Percentiles rank a stretch among this genome's conserved stretches.
These are phyloP conservation scores for Rutstroemia sp. DNA, from an alignment of 2,329 filamentous ascomycete species.

Conservation along the genomic window DNA sequence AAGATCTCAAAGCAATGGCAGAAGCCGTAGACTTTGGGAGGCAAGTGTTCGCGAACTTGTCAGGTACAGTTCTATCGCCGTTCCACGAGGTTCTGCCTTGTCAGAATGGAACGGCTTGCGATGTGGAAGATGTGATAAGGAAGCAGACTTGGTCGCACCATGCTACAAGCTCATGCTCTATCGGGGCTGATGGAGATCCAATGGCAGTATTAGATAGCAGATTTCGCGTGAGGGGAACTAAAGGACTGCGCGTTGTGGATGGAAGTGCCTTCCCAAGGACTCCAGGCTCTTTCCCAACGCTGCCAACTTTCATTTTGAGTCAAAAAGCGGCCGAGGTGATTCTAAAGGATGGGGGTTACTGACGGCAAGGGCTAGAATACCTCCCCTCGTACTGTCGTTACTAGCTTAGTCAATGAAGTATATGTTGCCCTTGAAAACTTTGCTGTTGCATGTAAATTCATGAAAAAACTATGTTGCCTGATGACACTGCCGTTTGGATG, in stretches of 20 bases:
- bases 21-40: conserved; percentile 14
- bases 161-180: conserved; percentile 44
- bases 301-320: conserved; percentile 46
- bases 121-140: conserved; percentile 40
- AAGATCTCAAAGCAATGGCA: conserved; percentile 11
- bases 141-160: conserved; percentile 50
- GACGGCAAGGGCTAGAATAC: too few relatives aligned
- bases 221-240: conserved; percentile 29
- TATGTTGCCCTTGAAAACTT: too few relatives aligned
- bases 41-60: conserved; percentile 29
- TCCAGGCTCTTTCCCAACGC: conserved; percentile 42
- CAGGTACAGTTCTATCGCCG: conserved; percentile 28
- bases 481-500: too few relatives aligned
- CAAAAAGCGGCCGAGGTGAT: conserved; percentile 43
- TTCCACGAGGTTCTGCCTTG: conserved; percentile 39
- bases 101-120: conserved; percentile 27
- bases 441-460: too few relatives aligned
- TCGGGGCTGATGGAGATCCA: conserved; percentile 40
- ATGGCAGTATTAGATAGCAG: conserved; percentile 36
- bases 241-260: conserved; percentile 48
- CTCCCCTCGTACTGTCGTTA: too few relatives aligned
- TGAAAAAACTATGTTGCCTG: too few relatives aligned
- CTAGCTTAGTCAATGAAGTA: too few relatives aligned
- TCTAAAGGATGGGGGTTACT: neutral
- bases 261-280: conserved; percentile 47